These are phyloP conservation scores for Thalassiosira hispida DNA, from an alignment of 352 stramenopile genomes.

Conservation along the genomic window DNA sequence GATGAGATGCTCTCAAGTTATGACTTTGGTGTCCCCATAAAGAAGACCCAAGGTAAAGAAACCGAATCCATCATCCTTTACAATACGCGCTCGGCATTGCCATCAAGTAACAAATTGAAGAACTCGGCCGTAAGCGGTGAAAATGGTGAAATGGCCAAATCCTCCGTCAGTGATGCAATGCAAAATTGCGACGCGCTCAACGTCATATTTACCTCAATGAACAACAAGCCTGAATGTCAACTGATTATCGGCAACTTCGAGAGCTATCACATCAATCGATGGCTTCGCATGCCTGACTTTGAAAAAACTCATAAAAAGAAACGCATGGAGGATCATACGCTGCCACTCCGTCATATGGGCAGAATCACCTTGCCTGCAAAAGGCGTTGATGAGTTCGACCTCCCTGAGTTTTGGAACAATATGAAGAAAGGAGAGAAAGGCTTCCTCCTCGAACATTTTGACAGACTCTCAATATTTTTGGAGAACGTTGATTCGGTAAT, in stretches of 20 bases:
- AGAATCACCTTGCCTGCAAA: slow-evolving; percentile 46
- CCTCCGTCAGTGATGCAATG: slow-evolving; percentile 19
- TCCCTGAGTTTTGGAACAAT: slow-evolving; percentile 43
- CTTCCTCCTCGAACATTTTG: slow-evolving; percentile 58
- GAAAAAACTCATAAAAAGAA: slow-evolving; percentile 21
- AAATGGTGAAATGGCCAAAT: slow-evolving; percentile 39
- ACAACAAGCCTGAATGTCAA: slow-evolving; percentile 36
- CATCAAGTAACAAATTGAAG: slow-evolving; percentile 12
- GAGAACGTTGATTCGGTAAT: slow-evolving; percentile 58
- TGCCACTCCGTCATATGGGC: slow-evolving; percentile 45
- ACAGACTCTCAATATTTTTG: slow-evolving; percentile 52
- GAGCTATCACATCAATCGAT: slow-evolving; percentile 62
- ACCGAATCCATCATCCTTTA: slow-evolving; percentile 73
- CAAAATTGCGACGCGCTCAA: slow-evolving; percentile 54
- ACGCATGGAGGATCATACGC: slow-evolving; percentile 19
- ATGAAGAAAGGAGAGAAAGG: slow-evolving; percentile 28
- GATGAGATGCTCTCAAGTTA: slow-evolving; percentile 49
- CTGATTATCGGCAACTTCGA: slow-evolving; percentile 40
- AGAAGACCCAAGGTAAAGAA: slow-evolving; percentile 19
- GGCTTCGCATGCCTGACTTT: slow-evolving; percentile 42
- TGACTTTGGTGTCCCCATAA: slow-evolving; percentile 66
- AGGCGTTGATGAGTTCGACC: slow-evolving; percentile 51
- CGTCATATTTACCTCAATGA: slow-evolving; percentile 34
- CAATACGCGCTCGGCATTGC: slow-evolving; percentile 43
- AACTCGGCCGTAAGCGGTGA: slow-evolving; percentile 14